Base-by-base conservation (phyloP, 75 land plant species). In the Selaginella moellendorffii region DNA sequence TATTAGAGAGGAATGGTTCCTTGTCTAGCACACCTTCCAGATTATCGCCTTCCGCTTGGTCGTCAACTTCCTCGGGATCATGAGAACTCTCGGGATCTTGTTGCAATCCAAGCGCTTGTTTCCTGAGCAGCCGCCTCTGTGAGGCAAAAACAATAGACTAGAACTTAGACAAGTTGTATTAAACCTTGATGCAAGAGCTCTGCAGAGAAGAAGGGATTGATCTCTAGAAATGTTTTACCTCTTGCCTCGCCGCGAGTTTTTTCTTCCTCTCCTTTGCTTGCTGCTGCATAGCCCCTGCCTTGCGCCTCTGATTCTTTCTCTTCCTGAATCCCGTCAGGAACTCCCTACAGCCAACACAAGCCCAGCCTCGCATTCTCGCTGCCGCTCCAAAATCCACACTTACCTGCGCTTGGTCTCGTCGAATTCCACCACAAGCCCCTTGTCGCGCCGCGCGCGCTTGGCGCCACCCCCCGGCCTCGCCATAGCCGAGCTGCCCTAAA, bases 261-360 rank as follows among this genome's bases (percentile, higher is more conserved):
- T 77, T 82, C 23, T 68, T 63, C 54, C 88, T 68, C 18, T 73
- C 71, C 26, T 80, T 79, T 26, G 68, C 82, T 26, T 82, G 67
- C 25, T 74, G 52, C 30, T 87, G 79, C 68, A 65, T 54, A 58
- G 72, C 70, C n/a, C 88, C 93, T 69, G 80, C 74, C 63, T 91
- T 84, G 70, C 93, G 81, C 71, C 92, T 84, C 61, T 85, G 80
- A 69, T 91, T 87, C 84, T 91, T 91, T 68, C 97, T 72, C 77
- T 87, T 91, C 9, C 85, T 91, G 73, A 91, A 91, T 14, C 97
- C 97, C 63, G 84, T 78, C 42, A 91, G 78, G 68, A 74, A 91
- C 26, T 91, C 86, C 80, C 97, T 90, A 61, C 22, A 21, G 1
- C 22, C 26, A 27, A 56, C 14, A 19, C 14, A 56, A 12, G 21